phyloP scores from a whole-genome alignment of 805 yeast genomes.

The Zygosaccharomyces siamensis region DNA sequence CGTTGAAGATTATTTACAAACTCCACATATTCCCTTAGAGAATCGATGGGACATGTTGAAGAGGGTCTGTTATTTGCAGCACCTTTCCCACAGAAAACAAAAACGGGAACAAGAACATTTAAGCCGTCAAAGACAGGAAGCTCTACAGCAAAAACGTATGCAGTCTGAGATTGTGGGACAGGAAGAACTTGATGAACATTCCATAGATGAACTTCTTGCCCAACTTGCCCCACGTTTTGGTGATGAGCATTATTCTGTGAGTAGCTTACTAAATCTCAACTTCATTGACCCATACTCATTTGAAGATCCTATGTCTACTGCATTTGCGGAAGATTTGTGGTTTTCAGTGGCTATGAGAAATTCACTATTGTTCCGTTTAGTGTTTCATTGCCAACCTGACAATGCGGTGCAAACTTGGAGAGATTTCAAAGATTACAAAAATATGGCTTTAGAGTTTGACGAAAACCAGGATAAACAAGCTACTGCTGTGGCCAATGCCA shows the following conservation, averaged over 20 bases:
- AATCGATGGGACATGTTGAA: slow-evolving; percentile 71
- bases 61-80: slow-evolving; percentile 63
- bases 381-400: slow-evolving; percentile 94
- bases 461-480: slow-evolving; percentile 30
- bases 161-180: slow-evolving; percentile 20
- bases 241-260: slow-evolving; percentile 8
- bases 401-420: slow-evolving; percentile 86
- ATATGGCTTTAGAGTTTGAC: slow-evolving; percentile 53
- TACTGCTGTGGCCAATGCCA: slow-evolving; percentile 20
- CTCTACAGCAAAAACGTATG: slow-evolving; percentile 10
- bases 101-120: slow-evolving; percentile 35
- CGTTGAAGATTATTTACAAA: slow-evolving; percentile 51
- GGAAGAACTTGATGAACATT: slow-evolving; percentile 30
- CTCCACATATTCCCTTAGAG: slow-evolving; percentile 42
- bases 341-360: slow-evolving; percentile 75
- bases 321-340: slow-evolving; percentile 85
- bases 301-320: slow-evolving; percentile 79
- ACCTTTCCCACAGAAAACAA: slow-evolving; percentile 52
- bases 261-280: slow-evolving; percentile 25
- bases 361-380: slow-evolving; percentile 72
- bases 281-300: slow-evolving; percentile 85
- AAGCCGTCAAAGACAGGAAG: slow-evolving; percentile 31
- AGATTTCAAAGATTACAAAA: slow-evolving; percentile 71
- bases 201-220: slow-evolving; percentile 27
- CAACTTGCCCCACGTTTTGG: slow-evolving; percentile 26